Base-by-base conservation (phyloP, 208 protist genomes). In the Tritrichomonas musculus region DNA sequence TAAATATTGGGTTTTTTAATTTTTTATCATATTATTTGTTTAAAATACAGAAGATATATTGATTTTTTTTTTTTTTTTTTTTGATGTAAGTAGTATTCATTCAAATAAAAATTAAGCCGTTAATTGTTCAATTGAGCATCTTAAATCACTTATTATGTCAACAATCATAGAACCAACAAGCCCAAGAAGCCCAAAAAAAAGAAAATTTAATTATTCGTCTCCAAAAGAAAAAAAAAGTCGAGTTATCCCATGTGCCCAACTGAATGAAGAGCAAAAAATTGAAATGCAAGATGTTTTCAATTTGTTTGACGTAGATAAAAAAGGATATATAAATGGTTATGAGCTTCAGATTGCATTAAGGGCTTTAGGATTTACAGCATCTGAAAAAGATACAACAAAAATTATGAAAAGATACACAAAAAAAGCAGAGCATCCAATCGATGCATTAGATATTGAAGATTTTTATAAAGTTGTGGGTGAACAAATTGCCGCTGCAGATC, bases 401-500 rank as follows among this genome's bases (percentile, higher is more conserved):
- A 88, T 88, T 36, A 88, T 88, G 77, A 39, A n/a, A 50, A 88
- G 22, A 39, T 88, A 88, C 17, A 20, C 53, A 5, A 88, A 17
- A 39, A 88, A 88, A 27, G 47, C 14, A 30, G 41, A 50, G 41
- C 73, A 82, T 82, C 53, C 53, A 60, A 22, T 60, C 17, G 53
- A 60, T 17, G 73, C 39, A n/a, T 41, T 88, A 3, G n/a, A 88
- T 55, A 33, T 39, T 14, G 47, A 53, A 60, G 77, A 53, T 57
- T 88, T 88, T 49, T 57, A 41, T 20, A 2, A 33, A n/a, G 47
- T 88, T 57, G 94, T 96, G 94, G 92, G 69, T 33, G 57, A 94
- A 50, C 95, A 95, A 69, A 96, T 96, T 49, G 55, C 92, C 13
- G 75, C 94, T 27, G 27, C 95, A 9, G 94, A 96, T 73, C 96